phyloP scores from a whole-genome alignment of 495 filamentous ascomycete genomes.

The Aspergillus bertholletiae region DNA sequence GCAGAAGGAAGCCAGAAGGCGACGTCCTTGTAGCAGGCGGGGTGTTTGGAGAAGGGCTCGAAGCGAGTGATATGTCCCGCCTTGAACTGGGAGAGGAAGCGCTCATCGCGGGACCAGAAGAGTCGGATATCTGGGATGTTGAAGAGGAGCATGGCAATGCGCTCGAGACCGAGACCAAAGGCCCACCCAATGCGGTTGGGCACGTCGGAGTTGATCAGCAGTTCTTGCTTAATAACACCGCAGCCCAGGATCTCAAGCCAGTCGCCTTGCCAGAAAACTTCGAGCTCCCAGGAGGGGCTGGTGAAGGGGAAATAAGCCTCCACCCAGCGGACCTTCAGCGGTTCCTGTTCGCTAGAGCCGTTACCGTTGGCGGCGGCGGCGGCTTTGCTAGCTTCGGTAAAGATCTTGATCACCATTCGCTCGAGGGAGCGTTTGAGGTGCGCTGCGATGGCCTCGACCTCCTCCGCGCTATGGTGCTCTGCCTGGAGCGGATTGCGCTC shows the following conservation, averaged over 20 bases:
- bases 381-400: slow-evolving; percentile 71
- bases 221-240: slow-evolving; percentile 80
- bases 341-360: slow-evolving; percentile 46
- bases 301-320: slow-evolving; percentile 97
- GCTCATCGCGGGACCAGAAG: slow-evolving; percentile 84
- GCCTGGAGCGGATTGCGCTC: slow-evolving; percentile 81
- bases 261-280: slow-evolving; percentile 89
- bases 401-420: slow-evolving; percentile 83
- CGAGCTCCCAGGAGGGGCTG: slow-evolving; percentile 89
- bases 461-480: slow-evolving; percentile 63
- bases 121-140: slow-evolving; percentile 95
- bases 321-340: slow-evolving; percentile 85
- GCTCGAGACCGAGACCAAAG: slow-evolving; percentile 88
- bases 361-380: slow-evolving; percentile 43
- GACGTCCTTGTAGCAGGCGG: slow-evolving; percentile 83
- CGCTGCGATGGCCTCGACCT: slow-evolving; percentile 76
- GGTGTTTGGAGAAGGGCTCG: slow-evolving; percentile 83
- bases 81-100: slow-evolving; percentile 82
- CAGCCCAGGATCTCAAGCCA: slow-evolving; percentile 96
- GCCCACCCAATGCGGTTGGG: slow-evolving; percentile 85
- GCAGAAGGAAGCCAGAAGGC: slow-evolving; percentile 81
- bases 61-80: slow-evolving; percentile 66
- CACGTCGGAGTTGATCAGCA: slow-evolving; percentile 73
- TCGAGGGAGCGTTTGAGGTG: slow-evolving; percentile 92
- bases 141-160: slow-evolving; percentile 95